Percentiles rank a stretch among this genome's conserved stretches.
Conservation (phyloP, 441 rosid genomes). For the Rhodomyrtus psidioides region DNA sequence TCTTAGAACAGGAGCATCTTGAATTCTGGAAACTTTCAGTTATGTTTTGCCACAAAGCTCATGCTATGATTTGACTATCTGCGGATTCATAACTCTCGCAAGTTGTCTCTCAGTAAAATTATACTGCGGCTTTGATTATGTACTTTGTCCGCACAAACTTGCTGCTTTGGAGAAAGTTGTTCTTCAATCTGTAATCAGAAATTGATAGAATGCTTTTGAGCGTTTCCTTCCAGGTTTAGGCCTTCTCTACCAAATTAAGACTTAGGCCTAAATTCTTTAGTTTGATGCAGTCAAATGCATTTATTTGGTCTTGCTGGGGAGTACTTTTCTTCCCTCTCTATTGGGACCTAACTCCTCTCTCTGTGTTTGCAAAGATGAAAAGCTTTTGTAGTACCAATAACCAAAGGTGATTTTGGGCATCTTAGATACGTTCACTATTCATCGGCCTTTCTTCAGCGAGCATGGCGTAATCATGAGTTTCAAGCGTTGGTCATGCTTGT, state of each 20-base stretch:
- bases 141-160: background rate
- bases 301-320: background rate
- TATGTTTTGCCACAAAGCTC: background rate
- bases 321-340: background rate
- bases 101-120: background rate
- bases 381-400: background rate
- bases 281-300: background rate
- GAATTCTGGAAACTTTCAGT: background rate
- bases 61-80: background rate
- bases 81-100: background rate
- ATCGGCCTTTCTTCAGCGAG: background rate
- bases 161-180: background rate
- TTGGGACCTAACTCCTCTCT: background rate
- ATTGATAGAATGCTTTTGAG: background rate
- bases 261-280: background rate
- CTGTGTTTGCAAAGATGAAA: background rate
- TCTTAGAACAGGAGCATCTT: background rate
- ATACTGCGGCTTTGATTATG: background rate
- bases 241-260: background rate
- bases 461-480: background rate
- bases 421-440: background rate
- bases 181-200: background rate
- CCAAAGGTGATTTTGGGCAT: background rate
- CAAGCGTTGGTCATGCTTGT: background rate
- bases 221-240: background rate